These are phyloP conservation scores for Xanthoconium stramineum DNA, from an alignment of 768 basidiomycete genomes.

Conservation along the genomic window DNA sequence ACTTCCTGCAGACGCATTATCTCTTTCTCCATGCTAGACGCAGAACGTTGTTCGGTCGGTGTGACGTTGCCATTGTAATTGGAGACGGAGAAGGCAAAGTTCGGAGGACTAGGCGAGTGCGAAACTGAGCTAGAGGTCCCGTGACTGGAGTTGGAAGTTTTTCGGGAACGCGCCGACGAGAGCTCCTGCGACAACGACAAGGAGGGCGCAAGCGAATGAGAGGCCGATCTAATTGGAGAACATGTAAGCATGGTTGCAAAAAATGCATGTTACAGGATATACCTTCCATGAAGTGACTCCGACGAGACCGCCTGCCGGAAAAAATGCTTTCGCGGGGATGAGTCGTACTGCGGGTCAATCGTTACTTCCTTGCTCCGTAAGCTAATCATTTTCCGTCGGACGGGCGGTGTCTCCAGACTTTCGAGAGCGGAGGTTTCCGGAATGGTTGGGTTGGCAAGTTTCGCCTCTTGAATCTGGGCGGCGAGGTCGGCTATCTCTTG, in stretches of 20 bases:
- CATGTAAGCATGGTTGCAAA: constrained; percentile 3
- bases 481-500: constrained; percentile 91
- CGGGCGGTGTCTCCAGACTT: constrained; percentile 43
- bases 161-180: constrained; percentile 83
- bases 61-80: constrained; percentile 27
- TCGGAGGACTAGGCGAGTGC: constrained; percentile 57
- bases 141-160: constrained; percentile 74
- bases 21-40: constrained; percentile 85
- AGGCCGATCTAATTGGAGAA: constrained; percentile 64
- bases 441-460: constrained; percentile 52
- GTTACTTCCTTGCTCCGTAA: constrained; percentile 46
- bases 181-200: constrained; percentile 97
- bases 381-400: constrained; percentile 53
- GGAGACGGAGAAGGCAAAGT: constrained; percentile 56
- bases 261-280: constrained; percentile 18
- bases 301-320: constrained; percentile 85
- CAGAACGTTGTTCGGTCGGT: constrained; percentile 63
- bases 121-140: constrained; percentile 66
- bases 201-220: constrained; percentile 92
- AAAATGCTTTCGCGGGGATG: constrained; percentile 67
- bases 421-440: constrained; percentile 40
- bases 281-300: constrained; percentile 89
- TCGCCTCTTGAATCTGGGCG: constrained; percentile 85
- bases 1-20: constrained; percentile 95
- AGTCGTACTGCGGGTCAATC: constrained; percentile 47